Percentiles rank a stretch among this genome's conserved stretches.
Conservation (phyloP, 1,139 yeast species). For the Arxiozyma bovina region DNA sequence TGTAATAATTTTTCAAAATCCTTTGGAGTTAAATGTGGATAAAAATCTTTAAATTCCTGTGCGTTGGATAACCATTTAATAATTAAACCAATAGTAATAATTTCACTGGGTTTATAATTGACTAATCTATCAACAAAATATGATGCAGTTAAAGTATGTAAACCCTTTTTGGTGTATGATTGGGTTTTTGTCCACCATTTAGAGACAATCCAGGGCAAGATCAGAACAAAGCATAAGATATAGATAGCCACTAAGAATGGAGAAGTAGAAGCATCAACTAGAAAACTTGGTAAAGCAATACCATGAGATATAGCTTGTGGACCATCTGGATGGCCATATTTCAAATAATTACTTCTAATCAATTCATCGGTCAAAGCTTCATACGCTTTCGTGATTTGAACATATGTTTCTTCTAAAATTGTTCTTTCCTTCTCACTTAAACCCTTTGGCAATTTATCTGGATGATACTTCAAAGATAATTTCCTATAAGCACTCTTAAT, state of each 20-base stretch:
- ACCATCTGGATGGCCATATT: constrained; percentile 97
- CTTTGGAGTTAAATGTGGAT: constrained; percentile 38
- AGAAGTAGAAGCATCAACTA: constrained; percentile 78
- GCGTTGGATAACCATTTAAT: constrained; percentile 57
- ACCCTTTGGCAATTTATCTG: constrained; percentile 76
- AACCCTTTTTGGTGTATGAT: constrained; percentile 71
- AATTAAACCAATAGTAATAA: constrained; percentile 49
- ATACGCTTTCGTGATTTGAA: constrained; percentile 82
- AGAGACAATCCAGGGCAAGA: constrained; percentile 72
- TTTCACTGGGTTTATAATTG: constrained; percentile 70
- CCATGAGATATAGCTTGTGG: constrained; percentile 94
- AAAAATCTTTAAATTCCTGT: constrained; percentile 47
- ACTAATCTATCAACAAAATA: constrained; percentile 53
- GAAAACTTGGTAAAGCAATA: constrained; percentile 86
- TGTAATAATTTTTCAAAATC: constrained; percentile 46
- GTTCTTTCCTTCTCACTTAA: constrained; percentile 48
- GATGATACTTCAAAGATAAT: constrained; percentile 81
- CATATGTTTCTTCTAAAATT: constrained; percentile 66
- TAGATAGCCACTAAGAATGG: constrained; percentile 55
- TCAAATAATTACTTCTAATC: constrained; percentile 70
- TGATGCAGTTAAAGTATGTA: constrained; percentile 77
- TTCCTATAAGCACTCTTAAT: constrained; percentile 79
- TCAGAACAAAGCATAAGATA: constrained; percentile 61
- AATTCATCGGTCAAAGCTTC: constrained; percentile 89
- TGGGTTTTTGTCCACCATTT: constrained; percentile 87